phyloP scores from a whole-genome alignment of 108 stramenopile species.

The Nitzschia putrida region DNA sequence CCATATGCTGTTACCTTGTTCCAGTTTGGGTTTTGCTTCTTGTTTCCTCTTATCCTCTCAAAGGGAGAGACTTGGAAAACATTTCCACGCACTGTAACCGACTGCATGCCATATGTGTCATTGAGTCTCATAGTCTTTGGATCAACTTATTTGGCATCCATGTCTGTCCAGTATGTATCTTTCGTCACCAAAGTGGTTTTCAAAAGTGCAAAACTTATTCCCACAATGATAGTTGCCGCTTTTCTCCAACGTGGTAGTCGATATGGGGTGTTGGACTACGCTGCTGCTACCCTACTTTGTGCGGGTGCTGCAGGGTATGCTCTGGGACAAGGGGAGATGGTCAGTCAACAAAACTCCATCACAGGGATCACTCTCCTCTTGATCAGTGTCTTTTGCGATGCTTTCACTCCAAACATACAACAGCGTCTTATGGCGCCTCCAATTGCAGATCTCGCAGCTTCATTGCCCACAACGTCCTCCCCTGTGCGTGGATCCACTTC shows the following conservation, averaged over 20 bases:
- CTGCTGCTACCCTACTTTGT: constrained; percentile 57
- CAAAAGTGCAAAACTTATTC: constrained; percentile 65
- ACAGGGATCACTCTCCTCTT: constrained; percentile 50
- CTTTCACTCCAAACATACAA: constrained; percentile 68
- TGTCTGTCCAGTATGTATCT: constrained; percentile 57
- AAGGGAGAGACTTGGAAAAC: constrained; percentile 40
- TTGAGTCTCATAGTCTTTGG: constrained; percentile 61
- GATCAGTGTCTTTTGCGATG: constrained; percentile 67
- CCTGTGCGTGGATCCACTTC: background rate
- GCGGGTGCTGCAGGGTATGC: constrained; percentile 66
- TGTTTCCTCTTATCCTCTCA: constrained; percentile 41
- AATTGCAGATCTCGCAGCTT: background rate
- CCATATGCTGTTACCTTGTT: constrained; percentile 58
- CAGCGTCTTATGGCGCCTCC: constrained; percentile 50
- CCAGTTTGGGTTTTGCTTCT: constrained; percentile 66
- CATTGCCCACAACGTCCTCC: constrained; percentile 1
- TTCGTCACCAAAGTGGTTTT: constrained; percentile 78
- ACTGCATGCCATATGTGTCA: constrained; percentile 49
- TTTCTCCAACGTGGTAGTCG: constrained; percentile 30
- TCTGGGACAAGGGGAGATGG: constrained; percentile 16
- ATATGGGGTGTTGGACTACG: constrained; percentile 52
- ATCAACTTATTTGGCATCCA: constrained; percentile 55
- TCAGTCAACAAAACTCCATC: constrained; percentile 17
- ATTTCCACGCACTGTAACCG: constrained; percentile 42
- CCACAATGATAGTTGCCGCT: constrained; percentile 69